Evolutionary conservation across 306 rosid species (phyloP), one percentile per base, ranked within the genome.

Genomic region (Lathyrus aphaca): DNA sequence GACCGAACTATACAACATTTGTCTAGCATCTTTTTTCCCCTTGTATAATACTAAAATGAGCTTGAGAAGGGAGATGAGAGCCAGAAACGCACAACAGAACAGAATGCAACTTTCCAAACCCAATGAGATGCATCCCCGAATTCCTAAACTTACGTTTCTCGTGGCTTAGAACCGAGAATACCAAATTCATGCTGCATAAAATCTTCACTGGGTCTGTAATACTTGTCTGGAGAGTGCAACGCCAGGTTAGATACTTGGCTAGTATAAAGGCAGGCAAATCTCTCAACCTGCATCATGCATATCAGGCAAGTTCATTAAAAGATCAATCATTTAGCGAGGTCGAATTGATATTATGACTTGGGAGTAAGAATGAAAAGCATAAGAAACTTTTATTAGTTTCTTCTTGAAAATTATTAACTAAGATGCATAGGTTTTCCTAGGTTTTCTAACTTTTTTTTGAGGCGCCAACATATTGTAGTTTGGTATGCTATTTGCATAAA

Each of bases 121-220:
- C 64, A 57, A 67, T 67, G 13, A 38, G 60, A 57, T 13, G 50
- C 61, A 45, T 42, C 68, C 40, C 13, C 43, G 55, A 73, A 74
- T 53, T 54, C 55, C 64, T 73, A 48, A 5, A 17, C 66, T 69
- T 40, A 55, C 16, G 48, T 11, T 32, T 53, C 32, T 19, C 64
- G 58, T 40, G 81, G 62, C 65, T 90, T 80, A 81, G 60, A 86
- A 64, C 89, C 80, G 69, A 90, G 48, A 46, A 90, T 87, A 64
- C 86, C 91, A 18, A 82, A 91, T 70, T 94, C 99, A 74, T 95
- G 99, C 62, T 92, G 93, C 99, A 95, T 89, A 64, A 81, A 89
- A 80, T 95, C 99, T 83, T 91, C 99, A 79, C 92, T 87, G 55
- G 99, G 96, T 75, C 97, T 81, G 86, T 91, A 95, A 81, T 91